phyloP scores from a whole-genome alignment of 306 rosid species.

The Spatholobus suberectus region DNA sequence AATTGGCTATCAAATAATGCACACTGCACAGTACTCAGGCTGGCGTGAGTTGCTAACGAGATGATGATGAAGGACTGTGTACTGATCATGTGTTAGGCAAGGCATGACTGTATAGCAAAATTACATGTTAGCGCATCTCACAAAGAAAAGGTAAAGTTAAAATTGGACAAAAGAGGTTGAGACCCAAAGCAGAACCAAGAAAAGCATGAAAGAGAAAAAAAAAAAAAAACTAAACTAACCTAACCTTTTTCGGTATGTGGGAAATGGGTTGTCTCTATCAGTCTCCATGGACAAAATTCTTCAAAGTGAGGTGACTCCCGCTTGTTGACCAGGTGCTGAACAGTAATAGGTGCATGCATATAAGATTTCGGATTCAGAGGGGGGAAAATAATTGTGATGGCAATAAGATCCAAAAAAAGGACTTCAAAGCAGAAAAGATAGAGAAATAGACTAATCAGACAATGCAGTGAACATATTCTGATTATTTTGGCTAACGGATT shows the following conservation, averaged over 20 bases:
- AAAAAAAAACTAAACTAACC: conserved; percentile 32
- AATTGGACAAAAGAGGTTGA: conserved; percentile 59
- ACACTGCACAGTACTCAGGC: conserved; percentile 41
- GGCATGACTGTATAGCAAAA: conserved; percentile 49
- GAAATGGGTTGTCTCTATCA: conserved; percentile 81
- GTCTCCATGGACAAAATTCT: conserved; percentile 48
- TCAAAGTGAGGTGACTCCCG: conserved; percentile 62
- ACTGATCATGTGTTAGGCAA: conserved; percentile 40
- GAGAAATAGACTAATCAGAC: conserved; percentile 34
- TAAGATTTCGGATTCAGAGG: conserved; percentile 35
- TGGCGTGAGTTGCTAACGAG: conserved; percentile 53
- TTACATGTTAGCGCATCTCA: conserved; percentile 66
- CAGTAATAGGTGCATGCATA: conserved; percentile 42
- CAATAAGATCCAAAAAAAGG: conserved; percentile 3
- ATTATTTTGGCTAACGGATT: conserved; percentile 32
- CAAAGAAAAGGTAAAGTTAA: conserved; percentile 49
- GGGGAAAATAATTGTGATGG: background rate
- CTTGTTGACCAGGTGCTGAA: conserved; percentile 67
- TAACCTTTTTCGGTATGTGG: conserved; percentile 88
- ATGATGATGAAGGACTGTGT: conserved; percentile 51
- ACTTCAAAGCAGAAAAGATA: conserved; percentile 34
- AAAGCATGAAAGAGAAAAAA: conserved; percentile 43
- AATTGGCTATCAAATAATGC: conserved; percentile 59
- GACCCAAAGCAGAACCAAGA: conserved; percentile 69
- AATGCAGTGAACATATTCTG: conserved; percentile 44